Evolutionary conservation across 2,329 filamentous ascomycete genomes (phyloP), one percentile per base, ranked within the genome.

Genomic region (Sclerotinia nivalis): DNA sequence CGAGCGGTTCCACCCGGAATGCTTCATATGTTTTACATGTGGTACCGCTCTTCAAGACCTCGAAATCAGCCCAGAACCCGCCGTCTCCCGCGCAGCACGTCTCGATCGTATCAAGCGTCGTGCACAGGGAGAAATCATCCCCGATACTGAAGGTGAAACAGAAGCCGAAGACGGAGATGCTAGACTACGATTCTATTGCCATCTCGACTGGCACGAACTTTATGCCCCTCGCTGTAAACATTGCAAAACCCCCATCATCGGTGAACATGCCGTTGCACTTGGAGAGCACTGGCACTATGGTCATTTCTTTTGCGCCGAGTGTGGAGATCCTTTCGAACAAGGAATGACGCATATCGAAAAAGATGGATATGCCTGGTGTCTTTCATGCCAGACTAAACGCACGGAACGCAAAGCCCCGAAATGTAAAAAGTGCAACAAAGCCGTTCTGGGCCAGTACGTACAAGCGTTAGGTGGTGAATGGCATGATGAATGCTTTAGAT

Each of bases 221-320:
- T 99, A 93, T 81, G 93, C 92, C 45, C 96, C 96, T 6, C 89
- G 93, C 55, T 99, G 96, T 85, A 96, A 96, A 82, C 93, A 92
- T 80, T 99, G 96, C 86, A 93, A 91, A 80, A 99, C 96, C 10
- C 95, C 96, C 4, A 99, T 99, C 77, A 89, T 98, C 75, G 94
- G 94, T 55, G 94, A 98, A 81, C 93, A 98, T 74, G 90, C 97
- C 45, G 90, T 97, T 20, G 96, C 96, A 1, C 93, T 97, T 69
- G 96, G 96, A 1, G 88, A 90, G n/a, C 93, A 97, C 81, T 99
- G 93, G 92, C 96, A 99, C 80, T 92, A 92, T 67, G 96, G 96
- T 0, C 96, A 99, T 82, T 99, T 99, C 83, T 99, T 99, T 86
- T 99, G 96, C 78, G 96, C 96, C 55, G 93, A 99, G 84, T 99